phyloP scores from a whole-genome alignment of 371 early-diverging fungal genomes.

The Nematocida sp. region DNA sequence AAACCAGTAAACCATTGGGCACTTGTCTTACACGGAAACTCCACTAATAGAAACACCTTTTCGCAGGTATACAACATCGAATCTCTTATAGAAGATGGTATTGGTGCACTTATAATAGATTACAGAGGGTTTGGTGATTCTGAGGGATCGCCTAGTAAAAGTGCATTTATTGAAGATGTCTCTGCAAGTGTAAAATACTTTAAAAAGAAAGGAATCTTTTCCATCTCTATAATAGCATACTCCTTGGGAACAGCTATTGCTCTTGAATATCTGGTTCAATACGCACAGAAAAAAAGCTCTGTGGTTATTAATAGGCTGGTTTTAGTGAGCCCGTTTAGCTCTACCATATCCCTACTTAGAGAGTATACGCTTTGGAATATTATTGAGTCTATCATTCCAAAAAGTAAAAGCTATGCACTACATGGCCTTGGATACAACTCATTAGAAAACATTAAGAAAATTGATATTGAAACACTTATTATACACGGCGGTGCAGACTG shows the following conservation, averaged over 20 bases:
- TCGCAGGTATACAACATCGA: constrained; percentile 37
- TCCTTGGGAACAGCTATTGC: constrained; percentile 67
- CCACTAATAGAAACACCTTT: constrained; percentile 49
- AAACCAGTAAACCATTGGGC: constrained; percentile 4
- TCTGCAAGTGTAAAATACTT: constrained; percentile 57
- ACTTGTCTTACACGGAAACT: constrained; percentile 51
- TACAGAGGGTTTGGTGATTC: constrained; percentile 69
- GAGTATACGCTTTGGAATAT: constrained; percentile 50
- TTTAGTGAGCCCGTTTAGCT: constrained; percentile 58
- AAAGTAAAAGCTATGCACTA: constrained; percentile 17
- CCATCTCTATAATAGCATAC: constrained; percentile 54
- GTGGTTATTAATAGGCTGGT: constrained; percentile 37
- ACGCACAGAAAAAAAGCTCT: constrained; percentile 6
- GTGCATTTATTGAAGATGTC: constrained; percentile 60
- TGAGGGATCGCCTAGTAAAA: constrained; percentile 49
- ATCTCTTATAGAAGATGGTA: constrained; percentile 30
- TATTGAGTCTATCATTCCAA: constrained; percentile 41
- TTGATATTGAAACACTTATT: constrained; percentile 38
- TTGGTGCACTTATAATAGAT: constrained; percentile 60
- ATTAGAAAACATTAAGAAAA: constrained; percentile 55
- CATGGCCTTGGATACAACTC: constrained; percentile 57
- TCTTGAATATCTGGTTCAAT: constrained; percentile 59
- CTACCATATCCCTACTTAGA: constrained; percentile 29
- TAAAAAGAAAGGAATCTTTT: constrained; percentile 12
- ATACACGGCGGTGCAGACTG: constrained; percentile 61